These are phyloP conservation scores for Glycine latifolia DNA, from an alignment of 306 rosid genomes.

Conservation along the genomic window DNA sequence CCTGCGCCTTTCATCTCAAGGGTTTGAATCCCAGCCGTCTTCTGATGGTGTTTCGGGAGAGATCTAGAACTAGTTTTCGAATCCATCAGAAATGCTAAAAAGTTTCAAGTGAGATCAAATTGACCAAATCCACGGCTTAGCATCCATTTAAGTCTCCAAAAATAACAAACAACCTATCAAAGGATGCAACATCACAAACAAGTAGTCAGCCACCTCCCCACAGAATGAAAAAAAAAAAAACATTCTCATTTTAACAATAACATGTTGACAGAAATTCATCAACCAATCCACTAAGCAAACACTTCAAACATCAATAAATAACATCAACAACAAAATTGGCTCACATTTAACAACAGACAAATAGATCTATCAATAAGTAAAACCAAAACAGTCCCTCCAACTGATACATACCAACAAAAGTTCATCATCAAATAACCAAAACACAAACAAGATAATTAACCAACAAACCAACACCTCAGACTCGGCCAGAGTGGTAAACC, in stretches of 20 bases:
- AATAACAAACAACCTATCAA: slow-evolving; percentile 44
- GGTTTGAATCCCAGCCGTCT: slow-evolving; percentile 56
- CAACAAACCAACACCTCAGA: slow-evolving; percentile 3
- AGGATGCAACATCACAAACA: slow-evolving; percentile 39
- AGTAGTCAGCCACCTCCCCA: slow-evolving; percentile 41
- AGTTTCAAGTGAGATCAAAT: slow-evolving; percentile 52
- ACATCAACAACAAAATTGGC: slow-evolving; percentile 30
- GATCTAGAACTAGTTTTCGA: slow-evolving; percentile 65
- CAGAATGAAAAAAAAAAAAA: not conserved
- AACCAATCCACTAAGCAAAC: slow-evolving; percentile 28
- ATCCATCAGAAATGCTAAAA: slow-evolving; percentile 65
- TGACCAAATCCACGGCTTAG: slow-evolving; percentile 47
- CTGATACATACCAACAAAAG: not conserved
- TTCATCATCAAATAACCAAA: not conserved
- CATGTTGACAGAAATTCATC: slow-evolving; percentile 18
- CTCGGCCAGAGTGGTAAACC: slow-evolving; percentile 10
- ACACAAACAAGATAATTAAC: slow-evolving; percentile 29
- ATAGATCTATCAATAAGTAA: slow-evolving; percentile 43
- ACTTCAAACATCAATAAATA: not conserved
- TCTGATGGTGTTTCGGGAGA: slow-evolving; percentile 62
- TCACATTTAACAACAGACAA: slow-evolving; percentile 32
- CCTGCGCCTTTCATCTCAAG: slow-evolving; percentile 55
- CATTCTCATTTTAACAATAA: not conserved
- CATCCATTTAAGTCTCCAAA: slow-evolving; percentile 48
- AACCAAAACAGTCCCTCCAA: slow-evolving; percentile 31